Evolutionary conservation across 441 rosid genomes (phyloP).

Genomic region (Erysimum cheiri): DNA sequence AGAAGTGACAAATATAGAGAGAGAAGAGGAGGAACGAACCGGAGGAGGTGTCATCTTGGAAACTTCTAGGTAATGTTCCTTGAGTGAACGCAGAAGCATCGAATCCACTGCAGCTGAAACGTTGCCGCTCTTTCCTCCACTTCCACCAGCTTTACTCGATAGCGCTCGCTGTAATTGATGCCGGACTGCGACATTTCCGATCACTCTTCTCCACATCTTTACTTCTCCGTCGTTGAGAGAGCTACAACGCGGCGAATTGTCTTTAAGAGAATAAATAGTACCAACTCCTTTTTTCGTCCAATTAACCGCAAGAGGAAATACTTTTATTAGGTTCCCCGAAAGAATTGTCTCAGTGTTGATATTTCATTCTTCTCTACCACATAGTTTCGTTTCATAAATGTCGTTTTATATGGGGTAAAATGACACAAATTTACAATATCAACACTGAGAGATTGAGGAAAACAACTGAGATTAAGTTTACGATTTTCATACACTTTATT

Average conservation of each 20-base stretch:
- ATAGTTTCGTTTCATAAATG: no score
- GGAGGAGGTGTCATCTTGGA: slow-evolving; percentile 96
- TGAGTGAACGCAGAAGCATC: slow-evolving; percentile 86
- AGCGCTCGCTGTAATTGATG: slow-evolving; percentile 52
- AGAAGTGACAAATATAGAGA: background rate
- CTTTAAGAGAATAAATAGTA: background rate
- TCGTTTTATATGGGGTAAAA: no score
- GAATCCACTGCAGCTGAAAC: slow-evolving; percentile 69
- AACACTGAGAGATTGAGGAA: no score
- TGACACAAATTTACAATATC: no score
- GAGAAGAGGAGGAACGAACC: slow-evolving; percentile 49
- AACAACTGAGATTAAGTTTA: no score
- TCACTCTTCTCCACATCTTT: slow-evolving; percentile 53
- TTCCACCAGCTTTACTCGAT: slow-evolving; percentile 43
- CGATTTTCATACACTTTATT: no score
- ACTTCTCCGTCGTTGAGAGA: slow-evolving; percentile 9
- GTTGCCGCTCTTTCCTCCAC: slow-evolving; percentile 37
- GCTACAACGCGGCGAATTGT: slow-evolving; percentile 28
- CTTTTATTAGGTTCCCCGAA: background rate
- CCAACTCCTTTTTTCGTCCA: background rate
- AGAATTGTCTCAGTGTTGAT: no score
- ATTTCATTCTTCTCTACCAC: no score
- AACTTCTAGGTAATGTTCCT: slow-evolving; percentile 82
- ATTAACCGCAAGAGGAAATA: background rate
- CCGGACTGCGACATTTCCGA: slow-evolving; percentile 43